Evolutionary conservation across 2,329 filamentous ascomycete species (phyloP).

Genomic region (Fusarium kyushuense): DNA sequence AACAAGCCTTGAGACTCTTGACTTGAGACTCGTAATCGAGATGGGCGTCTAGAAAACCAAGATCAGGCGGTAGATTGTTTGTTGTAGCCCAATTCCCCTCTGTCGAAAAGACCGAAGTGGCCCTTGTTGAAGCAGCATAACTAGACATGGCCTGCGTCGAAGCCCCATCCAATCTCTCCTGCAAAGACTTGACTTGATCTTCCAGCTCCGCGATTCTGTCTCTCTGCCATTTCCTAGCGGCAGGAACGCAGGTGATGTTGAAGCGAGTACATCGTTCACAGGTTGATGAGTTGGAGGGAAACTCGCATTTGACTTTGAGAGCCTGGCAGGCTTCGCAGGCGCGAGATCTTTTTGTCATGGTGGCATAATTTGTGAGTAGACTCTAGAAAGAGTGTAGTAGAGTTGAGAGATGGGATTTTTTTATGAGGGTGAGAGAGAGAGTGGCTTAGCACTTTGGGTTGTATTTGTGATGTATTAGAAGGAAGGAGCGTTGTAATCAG

Average conservation of each 20-base stretch:
- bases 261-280: constrained; percentile 30
- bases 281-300: background rate
- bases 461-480: background rate
- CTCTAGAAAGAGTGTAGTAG: background rate
- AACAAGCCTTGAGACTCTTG: background rate
- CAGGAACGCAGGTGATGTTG: constrained; percentile 22
- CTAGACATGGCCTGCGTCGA: constrained; percentile 8
- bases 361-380: background rate
- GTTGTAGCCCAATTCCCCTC: constrained; percentile 1
- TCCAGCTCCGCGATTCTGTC: constrained; percentile 29
- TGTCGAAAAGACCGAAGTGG: constrained; percentile 20
- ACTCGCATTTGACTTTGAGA: constrained; percentile 36
- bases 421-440: background rate
- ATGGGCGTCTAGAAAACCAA: constrained; percentile 18
- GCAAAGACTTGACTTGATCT: constrained; percentile 25
- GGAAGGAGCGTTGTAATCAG: background rate
- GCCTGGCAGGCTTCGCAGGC: constrained; percentile 36
- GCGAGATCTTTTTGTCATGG: constrained; percentile 34
- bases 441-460: constrained; percentile 21
- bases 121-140: constrained; percentile 17
- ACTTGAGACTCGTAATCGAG: constrained; percentile 23
- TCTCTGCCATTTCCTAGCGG: constrained; percentile 29
- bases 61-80: background rate
- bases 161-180: constrained; percentile 12
- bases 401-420: background rate